Evolutionary conservation across 140 eudicot species (phyloP).

Genomic region (Stevia rebaudiana): DNA sequence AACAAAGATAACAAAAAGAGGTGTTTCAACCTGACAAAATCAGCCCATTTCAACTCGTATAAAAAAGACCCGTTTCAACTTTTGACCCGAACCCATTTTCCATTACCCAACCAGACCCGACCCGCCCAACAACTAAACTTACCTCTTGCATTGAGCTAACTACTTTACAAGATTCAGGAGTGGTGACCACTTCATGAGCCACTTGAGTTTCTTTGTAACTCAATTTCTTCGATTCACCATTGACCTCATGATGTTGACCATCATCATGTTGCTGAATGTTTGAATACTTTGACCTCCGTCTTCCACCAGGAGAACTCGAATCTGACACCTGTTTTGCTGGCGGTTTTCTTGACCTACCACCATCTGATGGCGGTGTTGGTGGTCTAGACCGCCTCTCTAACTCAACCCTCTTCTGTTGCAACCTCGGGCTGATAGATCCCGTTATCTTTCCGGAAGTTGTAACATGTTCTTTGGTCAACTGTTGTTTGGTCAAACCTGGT

Average conservation of each 20-base stretch:
- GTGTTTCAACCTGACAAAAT: not conserved
- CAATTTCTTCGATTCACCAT: constrained; percentile 36
- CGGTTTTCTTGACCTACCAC: constrained; percentile 46
- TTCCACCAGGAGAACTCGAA: constrained; percentile 77
- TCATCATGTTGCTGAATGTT: constrained; percentile 37
- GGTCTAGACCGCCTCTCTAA: constrained; percentile 70
- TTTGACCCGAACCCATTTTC: not conserved
- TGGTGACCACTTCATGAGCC: constrained; percentile 28
- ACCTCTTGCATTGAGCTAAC: constrained; percentile 43
- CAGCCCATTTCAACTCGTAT: not conserved
- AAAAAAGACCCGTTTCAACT: not conserved
- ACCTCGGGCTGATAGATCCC: constrained; percentile 75
- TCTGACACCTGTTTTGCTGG: constrained; percentile 46
- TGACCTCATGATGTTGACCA: constrained; percentile 38
- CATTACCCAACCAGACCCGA: not conserved
- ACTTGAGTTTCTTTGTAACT: constrained; percentile 30
- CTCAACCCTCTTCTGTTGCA: constrained; percentile 65
- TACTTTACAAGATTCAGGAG: constrained; percentile 33
- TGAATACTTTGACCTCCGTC: constrained; percentile 50
- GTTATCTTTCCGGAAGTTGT: constrained; percentile 37
- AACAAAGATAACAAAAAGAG: not conserved
- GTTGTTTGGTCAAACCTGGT: constrained; percentile 37
- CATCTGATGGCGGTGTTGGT: constrained; percentile 68
- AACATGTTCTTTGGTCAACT: constrained; percentile 41
- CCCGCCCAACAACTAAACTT: not conserved